Base-by-base conservation (phyloP, 1,284 basidiomycete species). In the Cryptococcus amylolentus region DNA sequence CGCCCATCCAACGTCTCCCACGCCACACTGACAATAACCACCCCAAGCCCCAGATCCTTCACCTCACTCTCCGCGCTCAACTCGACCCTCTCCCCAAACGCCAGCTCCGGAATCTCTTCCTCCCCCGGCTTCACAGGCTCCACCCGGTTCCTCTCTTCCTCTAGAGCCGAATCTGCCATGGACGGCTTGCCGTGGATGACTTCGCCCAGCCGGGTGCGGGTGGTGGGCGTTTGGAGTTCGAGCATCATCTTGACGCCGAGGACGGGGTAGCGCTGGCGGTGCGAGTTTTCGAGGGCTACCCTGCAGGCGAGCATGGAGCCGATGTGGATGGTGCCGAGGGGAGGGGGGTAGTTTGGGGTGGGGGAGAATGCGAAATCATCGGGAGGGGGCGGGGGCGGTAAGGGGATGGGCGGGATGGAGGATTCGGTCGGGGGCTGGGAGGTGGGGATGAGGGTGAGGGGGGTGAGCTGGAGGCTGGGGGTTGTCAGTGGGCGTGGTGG, bases 1-100 rank as follows among this genome's bases (percentile, higher is more conserved):
- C 87, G 77, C 4, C 84, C 82, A 67, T 88, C 85, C n/a, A 79
- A 76, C 1, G 80, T 75, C 60, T 73, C 74, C 68, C 74, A 77
- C 20, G 72, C 74, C 0, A 75, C 70, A 44, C 62, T 66, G 51
- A 64, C 63, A 23, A 75, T 74, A 51, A 77, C 43, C 7, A 77
- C 65, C 40, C 72, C 70, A 55, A 69, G 26, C 12, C 72, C 73
- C 16, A 76, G 51, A 57, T 77, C 75, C 42, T 70, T 71, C 50
- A 75, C 65, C 52, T 75, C 75, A 39, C 63, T 66, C 40, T 58
- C 58, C 3, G 70, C 67, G 5, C 66, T 58, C 23, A 75, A 45
- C 26, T 60, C 61, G 12, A 73, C 59, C 5, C 51, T 55, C 18
- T 71, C 64, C 1, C 65, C 68, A 9, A 51, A 49, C 13, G 42